These are phyloP conservation scores for Platismatia glauca DNA, from an alignment of 495 filamentous ascomycete species.

Conservation along the genomic window DNA sequence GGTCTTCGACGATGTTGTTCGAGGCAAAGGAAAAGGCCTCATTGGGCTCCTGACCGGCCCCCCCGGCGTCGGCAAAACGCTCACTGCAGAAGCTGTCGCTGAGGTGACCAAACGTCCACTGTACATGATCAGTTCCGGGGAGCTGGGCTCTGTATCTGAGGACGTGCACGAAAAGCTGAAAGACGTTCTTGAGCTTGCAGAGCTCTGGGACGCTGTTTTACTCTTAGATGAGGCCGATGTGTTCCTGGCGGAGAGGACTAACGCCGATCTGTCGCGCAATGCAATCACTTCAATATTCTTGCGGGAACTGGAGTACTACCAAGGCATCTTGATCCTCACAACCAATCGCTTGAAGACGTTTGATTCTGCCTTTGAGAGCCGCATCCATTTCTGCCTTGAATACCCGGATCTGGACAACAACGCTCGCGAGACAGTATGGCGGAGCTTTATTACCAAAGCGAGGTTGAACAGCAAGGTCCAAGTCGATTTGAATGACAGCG, in stretches of 20 bases:
- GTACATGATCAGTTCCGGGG: constrained; percentile 20
- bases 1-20: constrained; percentile 18
- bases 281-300: constrained; percentile 44
- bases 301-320: constrained; percentile 46
- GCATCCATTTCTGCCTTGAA: constrained; percentile 15
- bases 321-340: constrained; percentile 49
- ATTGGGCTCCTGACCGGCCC: constrained; percentile 13
- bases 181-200: constrained; percentile 14
- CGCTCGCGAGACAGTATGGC: constrained; percentile 5
- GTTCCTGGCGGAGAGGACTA: constrained; percentile 33
- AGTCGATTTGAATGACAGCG: neutral
- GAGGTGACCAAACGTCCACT: constrained; percentile 19
- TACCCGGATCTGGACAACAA: constrained; percentile 7
- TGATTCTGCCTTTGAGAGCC: constrained; percentile 39
- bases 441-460: constrained; percentile 3
- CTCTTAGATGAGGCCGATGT: constrained; percentile 42
- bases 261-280: constrained; percentile 32
- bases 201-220: constrained; percentile 31
- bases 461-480: neutral
- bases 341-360: constrained; percentile 41
- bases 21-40: constrained; percentile 21
- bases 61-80: constrained; percentile 25
- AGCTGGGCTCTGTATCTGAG: constrained; percentile 13
- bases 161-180: constrained; percentile 14
- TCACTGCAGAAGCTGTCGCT: constrained; percentile 23